Evolutionary conservation across 192 early-diverging fungal species (phyloP), one percentile per base, ranked within the genome.

Genomic region (Spinellus fusiger): DNA sequence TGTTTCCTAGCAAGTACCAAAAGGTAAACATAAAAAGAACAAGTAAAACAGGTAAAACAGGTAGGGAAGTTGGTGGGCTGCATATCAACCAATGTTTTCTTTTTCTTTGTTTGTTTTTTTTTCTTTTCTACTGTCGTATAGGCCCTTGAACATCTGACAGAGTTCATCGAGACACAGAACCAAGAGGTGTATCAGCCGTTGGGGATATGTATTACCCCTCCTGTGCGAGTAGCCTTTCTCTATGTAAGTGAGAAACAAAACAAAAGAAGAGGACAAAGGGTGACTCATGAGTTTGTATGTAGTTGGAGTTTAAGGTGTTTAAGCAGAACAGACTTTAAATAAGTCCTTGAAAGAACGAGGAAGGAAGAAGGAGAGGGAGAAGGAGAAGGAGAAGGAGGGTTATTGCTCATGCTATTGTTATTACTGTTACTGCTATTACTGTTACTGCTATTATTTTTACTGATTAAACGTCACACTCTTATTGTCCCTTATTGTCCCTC

Each of bases 191-290:
- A 73, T 34, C 44, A 68, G 54, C 56, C 48, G 4, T 44, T 68
- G 22, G 32, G 56, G 15, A 31, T 73, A 13, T 49, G 34, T 22
- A 68, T 73, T 35, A 40, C 62, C 31, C 62, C 59, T 50, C 71
- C 71, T 32, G 65, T 73, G 51, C 63, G 63, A 51, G 47, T 49
- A 22, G 71, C 71, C 9, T 68, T 67, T 49, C 57, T 73, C 10
- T 73, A 64, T 67, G 71, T 73, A 61, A 68, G 71, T 55, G n/a
- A n/a, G n/a, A n/a, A n/a, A n/a, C n/a, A 52, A 13, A 26, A 6
- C 40, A 44, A 12, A 10, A n/a, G 3, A 10, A n/a, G 10, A 3
- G 13, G 13, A 44, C 40, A n/a, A 44, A 44, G 40, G 15, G 3
- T 6, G 13, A 37, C 3, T 12, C n/a, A n/a, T n/a, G n/a, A n/a